These are phyloP conservation scores for Camellia granthamiana DNA, from an alignment of 148 eudicot species.

Conservation along the genomic window DNA sequence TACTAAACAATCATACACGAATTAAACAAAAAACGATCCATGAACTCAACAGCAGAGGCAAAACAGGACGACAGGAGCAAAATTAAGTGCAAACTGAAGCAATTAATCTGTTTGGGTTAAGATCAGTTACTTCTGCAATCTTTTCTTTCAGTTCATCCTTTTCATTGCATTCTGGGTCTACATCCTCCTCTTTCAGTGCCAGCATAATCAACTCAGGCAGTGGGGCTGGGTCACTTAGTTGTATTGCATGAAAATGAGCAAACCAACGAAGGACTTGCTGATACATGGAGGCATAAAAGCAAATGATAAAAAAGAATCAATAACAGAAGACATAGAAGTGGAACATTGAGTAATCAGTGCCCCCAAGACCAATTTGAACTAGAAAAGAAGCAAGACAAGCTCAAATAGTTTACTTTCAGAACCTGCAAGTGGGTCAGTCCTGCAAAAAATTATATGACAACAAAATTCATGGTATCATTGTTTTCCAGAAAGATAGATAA, in stretches of 20 bases:
- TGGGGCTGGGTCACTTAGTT: constrained; percentile 87
- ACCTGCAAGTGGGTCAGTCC: not conserved
- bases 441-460: not conserved
- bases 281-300: constrained; percentile 15
- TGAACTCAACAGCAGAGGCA: not conserved
- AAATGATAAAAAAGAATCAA: constrained; percentile 12
- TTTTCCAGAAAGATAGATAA: not conserved
- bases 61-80: constrained; percentile 10
- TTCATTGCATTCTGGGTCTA: constrained; percentile 51
- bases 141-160: constrained; percentile 60
- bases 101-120: not conserved
- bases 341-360: constrained; percentile 2
- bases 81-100: not conserved
- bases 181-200: constrained; percentile 82
- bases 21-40: too few relatives aligned
- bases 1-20: too few relatives aligned
- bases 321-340: constrained; percentile 8
- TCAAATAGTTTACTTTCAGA: constrained; percentile 11
- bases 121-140: too few relatives aligned
- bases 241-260: constrained; percentile 93
- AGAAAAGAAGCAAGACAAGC: not conserved
- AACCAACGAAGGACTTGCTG: constrained; percentile 95
- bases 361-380: constrained; percentile 12
- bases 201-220: constrained; percentile 60
- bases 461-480: not conserved